Percentiles rank a stretch among this genome's conserved stretches.
Conservation (phyloP, 1,284 basidiomycete genomes). For the Inonotus obliquus region DNA sequence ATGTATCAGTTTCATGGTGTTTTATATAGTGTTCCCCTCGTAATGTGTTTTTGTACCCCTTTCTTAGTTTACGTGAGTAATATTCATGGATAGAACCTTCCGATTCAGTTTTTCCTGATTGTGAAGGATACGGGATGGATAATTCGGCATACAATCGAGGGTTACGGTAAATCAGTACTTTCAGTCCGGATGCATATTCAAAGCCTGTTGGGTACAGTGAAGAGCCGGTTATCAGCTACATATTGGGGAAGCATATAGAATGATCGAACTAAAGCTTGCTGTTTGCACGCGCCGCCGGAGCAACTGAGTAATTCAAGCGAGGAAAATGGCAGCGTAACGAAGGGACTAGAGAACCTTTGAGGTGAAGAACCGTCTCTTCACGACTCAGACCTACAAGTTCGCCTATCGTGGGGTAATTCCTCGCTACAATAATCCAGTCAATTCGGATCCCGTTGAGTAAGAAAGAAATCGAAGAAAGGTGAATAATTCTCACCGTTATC, state of each 20-base stretch:
- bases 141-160: too few relatives aligned
- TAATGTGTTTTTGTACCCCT: too few relatives aligned
- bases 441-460: neutral
- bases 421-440: neutral
- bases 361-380: slow-evolving; percentile 47
- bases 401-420: slow-evolving; percentile 28
- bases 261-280: slow-evolving; percentile 5
- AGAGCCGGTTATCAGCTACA: neutral
- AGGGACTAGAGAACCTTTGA: slow-evolving; percentile 34
- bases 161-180: too few relatives aligned
- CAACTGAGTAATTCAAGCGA: slow-evolving; percentile 27
- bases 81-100: too few relatives aligned
- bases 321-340: slow-evolving; percentile 50
- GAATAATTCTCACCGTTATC: slow-evolving; percentile 48
- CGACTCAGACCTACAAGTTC: slow-evolving; percentile 44
- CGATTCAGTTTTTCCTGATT: too few relatives aligned
- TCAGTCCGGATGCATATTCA: too few relatives aligned
- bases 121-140: too few relatives aligned
- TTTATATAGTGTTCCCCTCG: too few relatives aligned
- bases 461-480: neutral
- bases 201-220: too few relatives aligned
- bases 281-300: neutral
- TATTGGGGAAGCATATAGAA: neutral
- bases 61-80: too few relatives aligned
- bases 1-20: too few relatives aligned